Conservation (phyloP, 805 yeast species). For the Martiniozyma abietophila region DNA sequence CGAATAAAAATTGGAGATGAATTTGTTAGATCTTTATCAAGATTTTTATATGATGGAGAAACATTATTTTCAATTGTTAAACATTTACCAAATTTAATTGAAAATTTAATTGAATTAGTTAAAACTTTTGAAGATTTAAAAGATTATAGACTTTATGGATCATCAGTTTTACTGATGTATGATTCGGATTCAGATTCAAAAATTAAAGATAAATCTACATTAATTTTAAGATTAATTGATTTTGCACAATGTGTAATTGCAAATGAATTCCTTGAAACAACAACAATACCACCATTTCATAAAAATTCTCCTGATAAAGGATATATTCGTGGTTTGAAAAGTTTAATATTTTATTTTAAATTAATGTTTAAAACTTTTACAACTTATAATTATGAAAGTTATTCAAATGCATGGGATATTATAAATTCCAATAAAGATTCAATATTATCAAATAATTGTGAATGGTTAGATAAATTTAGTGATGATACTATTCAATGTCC, state of each 20-base stretch:
- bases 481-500: constrained; percentile 19
- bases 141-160: constrained; percentile 87
- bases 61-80: constrained; percentile 45
- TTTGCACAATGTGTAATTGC: constrained; percentile 88
- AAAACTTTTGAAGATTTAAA: constrained; percentile 43
- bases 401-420: constrained; percentile 13
- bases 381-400: constrained; percentile 36
- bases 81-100: constrained; percentile 60
- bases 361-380: constrained; percentile 49
- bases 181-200: constrained; percentile 44
- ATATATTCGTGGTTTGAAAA: constrained; percentile 68
- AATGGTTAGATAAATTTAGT: constrained; percentile 30
- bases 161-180: constrained; percentile 80
- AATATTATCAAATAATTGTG: constrained; percentile 19
- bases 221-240: constrained; percentile 72
- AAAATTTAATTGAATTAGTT: constrained; percentile 50
- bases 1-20: constrained; percentile 59
- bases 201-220: constrained; percentile 13
- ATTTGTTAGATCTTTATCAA: constrained; percentile 63
- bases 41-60: constrained; percentile 74
- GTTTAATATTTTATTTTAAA: constrained; percentile 62
- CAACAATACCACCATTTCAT: constrained; percentile 65
- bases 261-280: constrained; percentile 35
- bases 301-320: constrained; percentile 66
- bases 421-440: constrained; percentile 13